Evolutionary conservation across 2,329 filamentous ascomycete species (phyloP).

Genomic region (Cytospora schulzeri): DNA sequence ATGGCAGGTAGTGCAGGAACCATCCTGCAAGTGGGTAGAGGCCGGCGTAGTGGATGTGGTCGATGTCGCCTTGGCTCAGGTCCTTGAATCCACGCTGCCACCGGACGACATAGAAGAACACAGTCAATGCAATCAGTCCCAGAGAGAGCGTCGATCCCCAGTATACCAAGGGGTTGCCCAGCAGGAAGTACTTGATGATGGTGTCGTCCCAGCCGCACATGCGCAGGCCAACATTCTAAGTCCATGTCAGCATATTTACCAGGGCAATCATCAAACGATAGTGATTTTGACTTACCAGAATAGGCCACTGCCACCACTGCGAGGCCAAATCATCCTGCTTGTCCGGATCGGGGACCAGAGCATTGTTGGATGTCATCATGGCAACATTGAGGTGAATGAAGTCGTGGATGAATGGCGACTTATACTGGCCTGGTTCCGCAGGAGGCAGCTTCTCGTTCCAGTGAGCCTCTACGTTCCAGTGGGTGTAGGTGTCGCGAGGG

Average conservation of each 20-base stretch:
- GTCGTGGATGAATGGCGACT: slow-evolving; percentile 95
- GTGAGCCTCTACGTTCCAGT: slow-evolving; percentile 98
- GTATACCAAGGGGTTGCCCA: slow-evolving; percentile 95
- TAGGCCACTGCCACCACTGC: slow-evolving; percentile 97
- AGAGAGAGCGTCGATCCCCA: slow-evolving; percentile 88
- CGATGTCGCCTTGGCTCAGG: slow-evolving; percentile 76
- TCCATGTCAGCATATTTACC: slow-evolving; percentile 2
- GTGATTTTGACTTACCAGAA: slow-evolving; percentile 52
- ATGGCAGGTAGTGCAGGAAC: slow-evolving; percentile 95
- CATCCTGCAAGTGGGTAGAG: slow-evolving; percentile 91
- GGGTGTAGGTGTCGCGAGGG: slow-evolving; percentile 88
- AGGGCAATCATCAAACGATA: background rate
- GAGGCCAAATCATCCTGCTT: slow-evolving; percentile 99
- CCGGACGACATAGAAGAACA: slow-evolving; percentile 84
- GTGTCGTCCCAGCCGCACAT: slow-evolving; percentile 99
- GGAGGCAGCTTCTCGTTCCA: slow-evolving; percentile 89
- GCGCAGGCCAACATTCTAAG: slow-evolving; percentile 78
- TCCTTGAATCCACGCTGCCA: slow-evolving; percentile 96
- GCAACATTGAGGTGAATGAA: slow-evolving; percentile 98
- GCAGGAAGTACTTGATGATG: slow-evolving; percentile 96
- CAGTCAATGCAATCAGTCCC: slow-evolving; percentile 69
- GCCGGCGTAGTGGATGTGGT: slow-evolving; percentile 92
- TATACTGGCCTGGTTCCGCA: slow-evolving; percentile 87
- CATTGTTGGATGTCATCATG: slow-evolving; percentile 99
- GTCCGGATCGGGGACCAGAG: slow-evolving; percentile 93